Percentiles rank a stretch among this genome's conserved stretches.
These are phyloP conservation scores for Pseudoscleropodium purum DNA, from an alignment of 225 moss, liverwort and hornwort species.

Conservation along the genomic window DNA sequence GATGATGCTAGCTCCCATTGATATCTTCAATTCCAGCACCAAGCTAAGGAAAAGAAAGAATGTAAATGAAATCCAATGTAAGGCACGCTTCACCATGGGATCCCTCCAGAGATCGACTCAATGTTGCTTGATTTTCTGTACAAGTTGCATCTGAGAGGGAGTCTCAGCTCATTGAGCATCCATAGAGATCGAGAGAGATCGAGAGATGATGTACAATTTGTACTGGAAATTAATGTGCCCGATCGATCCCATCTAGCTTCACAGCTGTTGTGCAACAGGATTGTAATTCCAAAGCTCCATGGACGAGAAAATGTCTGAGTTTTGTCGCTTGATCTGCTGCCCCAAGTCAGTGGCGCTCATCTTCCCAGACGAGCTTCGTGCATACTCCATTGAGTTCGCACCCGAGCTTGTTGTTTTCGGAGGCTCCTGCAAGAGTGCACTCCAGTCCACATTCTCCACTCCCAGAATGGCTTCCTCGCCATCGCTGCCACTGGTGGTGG, in stretches of 20 bases:
- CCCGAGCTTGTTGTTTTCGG: neutral
- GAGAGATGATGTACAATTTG: neutral
- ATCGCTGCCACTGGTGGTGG: constrained; percentile 22
- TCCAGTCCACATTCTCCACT: constrained; percentile 27
- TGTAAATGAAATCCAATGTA: neutral
- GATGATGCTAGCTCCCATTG: neutral
- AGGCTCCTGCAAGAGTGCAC: constrained; percentile 15
- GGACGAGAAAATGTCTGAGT: constrained; percentile 42
- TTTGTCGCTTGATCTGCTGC: constrained; percentile 24
- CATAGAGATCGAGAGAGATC: neutral
- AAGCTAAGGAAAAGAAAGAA: neutral
- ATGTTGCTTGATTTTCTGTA: neutral
- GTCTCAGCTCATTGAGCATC: neutral
- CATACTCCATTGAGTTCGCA: neutral
- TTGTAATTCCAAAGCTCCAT: constrained; percentile 41
- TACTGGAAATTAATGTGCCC: neutral
- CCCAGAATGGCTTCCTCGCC: constrained; percentile 6
- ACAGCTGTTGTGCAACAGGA: constrained; percentile 20
- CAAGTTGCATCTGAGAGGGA: neutral
- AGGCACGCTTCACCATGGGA: neutral
- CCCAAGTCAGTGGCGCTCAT: neutral
- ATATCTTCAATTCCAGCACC: neutral
- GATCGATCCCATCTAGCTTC: neutral
- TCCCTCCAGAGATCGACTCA: neutral
- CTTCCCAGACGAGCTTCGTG: neutral